Conservation (phyloP, 805 yeast genomes). For the Zygotorulaspora florentina region DNA sequence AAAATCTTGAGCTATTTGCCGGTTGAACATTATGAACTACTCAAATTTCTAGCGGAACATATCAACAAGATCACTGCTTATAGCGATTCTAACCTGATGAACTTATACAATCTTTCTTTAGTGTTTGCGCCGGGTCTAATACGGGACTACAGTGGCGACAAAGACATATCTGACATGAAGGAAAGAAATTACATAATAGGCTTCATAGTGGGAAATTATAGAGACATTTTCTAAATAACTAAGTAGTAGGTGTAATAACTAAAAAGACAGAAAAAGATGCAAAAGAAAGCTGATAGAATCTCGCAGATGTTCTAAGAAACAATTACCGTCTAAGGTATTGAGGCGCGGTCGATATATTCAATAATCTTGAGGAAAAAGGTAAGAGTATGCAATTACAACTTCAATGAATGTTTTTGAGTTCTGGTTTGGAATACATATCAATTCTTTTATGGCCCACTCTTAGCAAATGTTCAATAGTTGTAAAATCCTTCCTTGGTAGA, state of each 20-base stretch:
- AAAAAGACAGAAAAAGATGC: not conserved
- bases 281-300: not conserved
- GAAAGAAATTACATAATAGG: conserved; percentile 75
- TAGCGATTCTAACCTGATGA: conserved; percentile 70
- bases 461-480: conserved; percentile 78
- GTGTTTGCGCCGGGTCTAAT: conserved; percentile 94
- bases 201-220: conserved; percentile 52
- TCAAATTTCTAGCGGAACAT: conserved; percentile 59
- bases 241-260: not conserved
- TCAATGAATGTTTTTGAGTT: conserved; percentile 61
- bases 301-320: not conserved
- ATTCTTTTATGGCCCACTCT: conserved; percentile 68
- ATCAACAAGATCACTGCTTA: conserved; percentile 53
- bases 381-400: no score
- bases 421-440: conserved; percentile 68
- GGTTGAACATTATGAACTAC: conserved; percentile 55
- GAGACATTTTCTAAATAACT: conserved; percentile 15
- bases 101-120: conserved; percentile 71
- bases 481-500: conserved; percentile 72
- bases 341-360: no score
- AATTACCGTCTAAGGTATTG: not conserved
- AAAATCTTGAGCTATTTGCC: conserved; percentile 56
- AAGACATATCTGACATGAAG: conserved; percentile 82
- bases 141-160: conserved; percentile 70
- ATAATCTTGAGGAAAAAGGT: no score